phyloP scores from a whole-genome alignment of 139 green algal species.

The Diplosphaera chodatii region DNA sequence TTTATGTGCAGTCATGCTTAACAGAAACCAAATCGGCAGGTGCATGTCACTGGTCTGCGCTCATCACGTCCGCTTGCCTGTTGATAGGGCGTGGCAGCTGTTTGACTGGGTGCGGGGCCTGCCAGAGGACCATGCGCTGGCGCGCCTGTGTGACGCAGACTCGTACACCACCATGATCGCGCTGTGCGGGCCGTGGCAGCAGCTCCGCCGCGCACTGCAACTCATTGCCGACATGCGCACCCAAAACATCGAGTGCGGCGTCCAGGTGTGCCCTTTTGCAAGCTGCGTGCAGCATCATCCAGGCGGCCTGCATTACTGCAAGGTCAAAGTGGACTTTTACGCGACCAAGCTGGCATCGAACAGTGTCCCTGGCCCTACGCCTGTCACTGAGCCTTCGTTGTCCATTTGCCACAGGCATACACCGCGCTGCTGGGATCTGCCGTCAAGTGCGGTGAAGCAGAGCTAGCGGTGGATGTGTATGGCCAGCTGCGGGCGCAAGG shows the following conservation, averaged over 20 bases:
- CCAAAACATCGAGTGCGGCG: constrained; percentile 43
- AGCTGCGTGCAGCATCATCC: too few relatives aligned
- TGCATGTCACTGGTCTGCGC: too few relatives aligned
- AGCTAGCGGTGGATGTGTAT: constrained; percentile 53
- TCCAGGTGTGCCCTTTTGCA: background rate
- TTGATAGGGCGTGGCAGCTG: constrained; percentile 46
- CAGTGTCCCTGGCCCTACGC: too few relatives aligned
- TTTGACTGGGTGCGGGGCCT: constrained; percentile 53
- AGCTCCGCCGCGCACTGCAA: constrained; percentile 59
- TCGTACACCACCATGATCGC: constrained; percentile 49
- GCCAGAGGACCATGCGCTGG: constrained; percentile 21
- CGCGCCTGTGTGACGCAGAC: constrained; percentile 35
- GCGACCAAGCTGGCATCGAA: too few relatives aligned
- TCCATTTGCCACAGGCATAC: constrained; percentile 38
- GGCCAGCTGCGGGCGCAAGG: constrained; percentile 15
- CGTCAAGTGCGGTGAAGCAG: constrained; percentile 65
- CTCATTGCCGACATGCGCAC: constrained; percentile 68
- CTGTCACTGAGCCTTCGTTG: too few relatives aligned
- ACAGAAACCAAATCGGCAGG: too few relatives aligned
- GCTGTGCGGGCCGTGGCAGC: constrained; percentile 56
- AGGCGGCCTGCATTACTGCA: too few relatives aligned
- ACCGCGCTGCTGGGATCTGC: constrained; percentile 73
- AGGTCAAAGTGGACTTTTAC: too few relatives aligned
- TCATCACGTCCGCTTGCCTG: too few relatives aligned
- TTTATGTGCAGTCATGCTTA: too few relatives aligned